Evolutionary conservation across 768 basidiomycete species (phyloP), one percentile per base, ranked within the genome.

Genomic region (Rhodotorula kratochvilovae): DNA sequence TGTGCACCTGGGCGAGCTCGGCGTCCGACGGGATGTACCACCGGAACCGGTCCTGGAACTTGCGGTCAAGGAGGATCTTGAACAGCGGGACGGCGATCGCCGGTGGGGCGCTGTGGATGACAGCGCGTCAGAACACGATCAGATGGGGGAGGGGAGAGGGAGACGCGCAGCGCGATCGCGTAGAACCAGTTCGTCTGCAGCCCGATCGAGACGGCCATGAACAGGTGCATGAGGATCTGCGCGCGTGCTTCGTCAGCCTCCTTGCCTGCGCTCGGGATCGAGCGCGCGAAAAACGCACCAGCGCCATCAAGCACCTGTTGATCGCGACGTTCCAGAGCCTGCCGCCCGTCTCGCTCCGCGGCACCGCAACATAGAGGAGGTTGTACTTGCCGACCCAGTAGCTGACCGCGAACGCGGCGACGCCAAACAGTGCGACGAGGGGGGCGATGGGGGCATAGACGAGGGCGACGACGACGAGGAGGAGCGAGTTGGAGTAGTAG

Each of bases 401-500:
- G 42, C 73, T 70, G 36, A 74, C 63, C 50, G 71, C 77, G 74
- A 84, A 79, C 90, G 92, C 97, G 80, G 93, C 79, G 5, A 88
- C 88, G 21, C 88, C 91, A 27, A 90, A 90, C 36, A 93, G 84
- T 16, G 85, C 85, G 25, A 99, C 93, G 42, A 98, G 81, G 2
- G 96, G 96, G 0, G 95, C 94, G 12, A 99, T 82, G 23, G 95
- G 95, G 0, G 95, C 92, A 77, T 98, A 98, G 27, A 96, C 88
- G 60, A 99, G 81, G 0, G 88, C 94, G 58, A 99, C 63, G 48
- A 62, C 42, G 56, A 79, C 33, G 77, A 73, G 61, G 36, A 75
- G 73, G 54, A 80, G 73, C 63, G 85, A 82, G 75, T 88, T 87
- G 29, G 86, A 85, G 48, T 61, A 67, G 67, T 71, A 76, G 51